Base-by-base conservation (phyloP, 345 rosid species). In the Gynandropsis gynandra region DNA sequence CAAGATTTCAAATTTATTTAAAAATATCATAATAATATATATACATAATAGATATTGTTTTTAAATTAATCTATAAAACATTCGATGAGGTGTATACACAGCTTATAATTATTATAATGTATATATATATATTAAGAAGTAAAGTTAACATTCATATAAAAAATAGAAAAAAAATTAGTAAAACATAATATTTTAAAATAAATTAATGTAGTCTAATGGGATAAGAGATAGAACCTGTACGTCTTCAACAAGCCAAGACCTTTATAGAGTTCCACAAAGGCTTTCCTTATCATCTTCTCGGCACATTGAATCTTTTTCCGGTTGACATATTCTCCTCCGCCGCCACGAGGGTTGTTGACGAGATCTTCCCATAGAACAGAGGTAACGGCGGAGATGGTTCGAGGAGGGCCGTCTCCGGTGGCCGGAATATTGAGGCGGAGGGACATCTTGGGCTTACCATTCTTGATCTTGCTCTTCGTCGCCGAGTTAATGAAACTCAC, bases 361-460 rank as follows among this genome's bases (percentile, higher is more conserved):
- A 92, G 64, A 69, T 92, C 98, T 54, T 92, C 98, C 93, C 95
- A 87, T 0, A 92, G 68, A 74, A 71, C 68, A 0, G 90, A 72
- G 0, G 80, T 82, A 16, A 80, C 75, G 1, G 93, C 85, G 5
- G 78, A n/a, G 38, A 87, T 82, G 16, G 93, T 65, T 36, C 80
- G 66, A 13, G 78, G 42, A 4, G 86, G 79, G 0, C 66, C 71
- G 0, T 50, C 46, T 53, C 71, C 71, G 13, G 61, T 27, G 3
- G 81, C 77, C 1, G 98, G 95, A 29, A 81, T 69, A 20, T 85
- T 94, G 9, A 88, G 76, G 50, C 97, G 79, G 80, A 88, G 62
- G 1, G 85, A 67, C 84, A 74, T 65, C 65, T 74, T 85, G 0
- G 86, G 88, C 59, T 81, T 92, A 50, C 95, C 94, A 21, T 77